Evolutionary conservation across 352 stramenopile species (phyloP), one percentile per base, ranked within the genome.

Genomic region (Phytophthora pseudosyringae): DNA sequence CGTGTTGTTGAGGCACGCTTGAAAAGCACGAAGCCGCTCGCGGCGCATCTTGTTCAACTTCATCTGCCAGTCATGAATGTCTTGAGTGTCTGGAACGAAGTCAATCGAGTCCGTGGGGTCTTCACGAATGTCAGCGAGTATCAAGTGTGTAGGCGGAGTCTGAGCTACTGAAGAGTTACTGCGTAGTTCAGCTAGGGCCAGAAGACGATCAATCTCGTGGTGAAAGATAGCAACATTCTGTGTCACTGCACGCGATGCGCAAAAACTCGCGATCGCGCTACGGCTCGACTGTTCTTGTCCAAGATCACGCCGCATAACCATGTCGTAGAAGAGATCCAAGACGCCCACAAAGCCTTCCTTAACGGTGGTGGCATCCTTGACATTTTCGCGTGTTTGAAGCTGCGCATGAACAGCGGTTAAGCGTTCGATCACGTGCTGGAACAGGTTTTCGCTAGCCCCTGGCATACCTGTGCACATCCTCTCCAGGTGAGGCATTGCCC

Each of bases 131-230:
- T 67, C 52, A n/a, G 59, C 40, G 5, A 73, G 59, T 16, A 38
- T 46, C 40, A 58, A 31, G 18, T 61, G 64, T 13, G 59, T 33
- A 10, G 39, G 64, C 4, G 31, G 36, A 6, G 44, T 26, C n/a
- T 43, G 39, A 35, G 25, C 51, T 43, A 46, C 36, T 29, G 28
- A 21, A 15, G 56, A 39, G 28, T 7, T 32, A 53, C 44, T 39
- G 21, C 33, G 56, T 18, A 71, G 35, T 8, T 67, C 40, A 41
- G 56, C 48, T 21, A 71, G 39, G 4, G 63, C 57, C 26, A 71
- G 44, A 32, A 69, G 36, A 8, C 62, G 62, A 55, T 69, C 62
- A 48, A 69, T 69, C 39, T 69, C 62, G 33, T 73, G 60, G 13
- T 70, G 66, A 9, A 73, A 70, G 26, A 55, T 58, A 53, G 50